A percentile compares a stretch with the other conserved stretches of the same genome.
These are phyloP conservation scores for Rosellinia necatrix DNA, from an alignment of 2,329 filamentous ascomycete species.

Conservation along the genomic window DNA sequence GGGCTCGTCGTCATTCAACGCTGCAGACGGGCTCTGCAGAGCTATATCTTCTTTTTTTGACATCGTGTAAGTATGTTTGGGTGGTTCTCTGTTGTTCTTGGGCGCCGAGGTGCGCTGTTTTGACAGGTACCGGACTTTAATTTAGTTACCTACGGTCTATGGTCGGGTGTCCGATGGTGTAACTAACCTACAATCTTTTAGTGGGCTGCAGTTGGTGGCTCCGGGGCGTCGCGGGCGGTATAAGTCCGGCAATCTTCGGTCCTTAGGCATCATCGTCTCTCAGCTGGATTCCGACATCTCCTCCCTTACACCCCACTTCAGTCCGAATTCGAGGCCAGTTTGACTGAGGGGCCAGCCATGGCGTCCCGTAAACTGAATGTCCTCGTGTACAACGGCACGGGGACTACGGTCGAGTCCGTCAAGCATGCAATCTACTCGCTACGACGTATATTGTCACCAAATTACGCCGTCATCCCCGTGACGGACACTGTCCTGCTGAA, in stretches of 20 bases:
- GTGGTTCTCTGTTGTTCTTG: background rate
- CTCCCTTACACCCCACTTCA: conserved; percentile 2
- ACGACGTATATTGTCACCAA: conserved; percentile 81
- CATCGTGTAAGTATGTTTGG: conserved; percentile 45
- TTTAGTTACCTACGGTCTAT: too few relatives aligned
- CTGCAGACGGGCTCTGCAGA: conserved; percentile 47
- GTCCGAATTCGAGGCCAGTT: conserved; percentile 1
- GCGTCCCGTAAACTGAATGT: conserved; percentile 79
- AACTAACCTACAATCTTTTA: conserved; percentile 4
- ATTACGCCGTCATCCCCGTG: conserved; percentile 91
- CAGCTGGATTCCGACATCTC: background rate
- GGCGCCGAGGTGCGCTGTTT: too few relatives aligned
- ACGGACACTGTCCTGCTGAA: conserved; percentile 78
- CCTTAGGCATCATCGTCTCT: background rate
- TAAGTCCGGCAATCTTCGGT: conserved; percentile 16
- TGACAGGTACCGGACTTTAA: too few relatives aligned
- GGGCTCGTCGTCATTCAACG: conserved; percentile 77
- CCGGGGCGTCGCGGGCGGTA: conserved; percentile 2
- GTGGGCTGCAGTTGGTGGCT: conserved; percentile 6
- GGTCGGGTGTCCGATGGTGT: conserved; percentile 4
- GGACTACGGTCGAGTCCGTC: conserved; percentile 85
- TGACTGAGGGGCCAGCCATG: conserved; percentile 50
- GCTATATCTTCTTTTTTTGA: conserved; percentile 59
- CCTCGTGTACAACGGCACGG: conserved; percentile 90
- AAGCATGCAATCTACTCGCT: conserved; percentile 87